phyloP scores from a whole-genome alignment of 257 asterid genomes.

The Solanum megistacrolobum region DNA sequence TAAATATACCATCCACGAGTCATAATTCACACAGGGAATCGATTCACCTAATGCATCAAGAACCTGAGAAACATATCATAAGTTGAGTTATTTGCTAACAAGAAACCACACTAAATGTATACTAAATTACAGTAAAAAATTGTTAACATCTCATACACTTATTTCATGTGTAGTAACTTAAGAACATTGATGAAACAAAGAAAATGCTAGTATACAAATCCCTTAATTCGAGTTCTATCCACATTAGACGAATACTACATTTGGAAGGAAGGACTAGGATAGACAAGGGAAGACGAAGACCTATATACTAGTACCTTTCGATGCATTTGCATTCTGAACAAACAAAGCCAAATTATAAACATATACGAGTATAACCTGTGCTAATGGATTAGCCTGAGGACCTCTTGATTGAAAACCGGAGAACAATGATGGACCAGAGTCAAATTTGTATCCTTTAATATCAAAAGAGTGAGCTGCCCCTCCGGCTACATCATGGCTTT shows the following conservation, averaged over 20 bases:
- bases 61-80: slow-evolving; percentile 35
- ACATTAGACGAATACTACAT: background rate
- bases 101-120: background rate
- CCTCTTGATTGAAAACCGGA: slow-evolving; percentile 95
- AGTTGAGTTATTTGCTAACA: background rate
- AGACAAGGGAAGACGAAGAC: background rate
- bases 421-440: slow-evolving; percentile 91
- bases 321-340: background rate
- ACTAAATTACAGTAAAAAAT: background rate
- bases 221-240: background rate
- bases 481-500: slow-evolving; percentile 88
- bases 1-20: slow-evolving; percentile 91
- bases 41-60: slow-evolving; percentile 93
- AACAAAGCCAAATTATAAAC: background rate
- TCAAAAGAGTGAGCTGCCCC: slow-evolving; percentile 95
- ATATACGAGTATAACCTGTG: slow-evolving; percentile 42
- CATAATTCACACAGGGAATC: slow-evolving; percentile 55
- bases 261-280: background rate
- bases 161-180: background rate
- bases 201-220: background rate
- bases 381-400: slow-evolving; percentile 92
- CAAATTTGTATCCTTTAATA: slow-evolving; percentile 68
- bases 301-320: background rate
- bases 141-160: background rate
- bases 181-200: background rate